A percentile compares a stretch with the other conserved stretches of the same genome.
Evolutionary conservation across 352 stramenopile genomes (phyloP).

Genomic region (Blastocystis sp.): DNA sequence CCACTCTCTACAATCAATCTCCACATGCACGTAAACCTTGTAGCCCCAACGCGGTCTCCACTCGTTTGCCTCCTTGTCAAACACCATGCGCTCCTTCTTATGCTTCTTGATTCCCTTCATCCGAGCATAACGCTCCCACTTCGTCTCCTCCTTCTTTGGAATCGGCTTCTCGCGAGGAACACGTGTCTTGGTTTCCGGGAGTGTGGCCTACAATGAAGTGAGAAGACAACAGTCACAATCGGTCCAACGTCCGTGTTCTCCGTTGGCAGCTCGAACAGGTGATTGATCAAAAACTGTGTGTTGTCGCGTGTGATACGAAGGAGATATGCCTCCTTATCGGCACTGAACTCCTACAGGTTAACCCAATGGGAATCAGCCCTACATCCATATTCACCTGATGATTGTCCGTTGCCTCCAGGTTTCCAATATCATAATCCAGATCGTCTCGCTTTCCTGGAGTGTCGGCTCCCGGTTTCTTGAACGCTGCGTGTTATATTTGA

Average conservation of each 20-base stretch:
- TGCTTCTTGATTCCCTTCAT: constrained; percentile 90
- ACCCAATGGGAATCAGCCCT: constrained; percentile 8
- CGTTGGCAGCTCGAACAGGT: constrained; percentile 77
- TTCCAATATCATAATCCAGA: constrained; percentile 75
- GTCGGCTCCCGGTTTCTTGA: constrained; percentile 43
- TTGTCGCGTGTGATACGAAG: constrained; percentile 77
- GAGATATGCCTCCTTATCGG: constrained; percentile 73
- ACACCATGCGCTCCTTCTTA: constrained; percentile 88
- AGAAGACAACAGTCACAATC: constrained; percentile 62
- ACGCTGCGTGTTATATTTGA: constrained; percentile 7
- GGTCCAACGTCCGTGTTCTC: constrained; percentile 82
- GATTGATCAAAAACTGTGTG: constrained; percentile 80
- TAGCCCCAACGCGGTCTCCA: constrained; percentile 84
- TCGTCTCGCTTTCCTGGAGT: constrained; percentile 64
- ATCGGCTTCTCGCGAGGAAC: constrained; percentile 77
- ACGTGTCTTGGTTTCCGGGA: constrained; percentile 66
- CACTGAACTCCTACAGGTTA: constrained; percentile 37
- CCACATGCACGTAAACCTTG: constrained; percentile 61
- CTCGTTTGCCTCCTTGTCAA: constrained; percentile 81
- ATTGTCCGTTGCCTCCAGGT: constrained; percentile 75
- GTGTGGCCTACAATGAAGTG: constrained; percentile 30
- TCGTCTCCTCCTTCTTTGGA: constrained; percentile 85
- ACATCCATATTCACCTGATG: constrained; percentile 71
- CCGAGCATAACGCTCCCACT: constrained; percentile 95
- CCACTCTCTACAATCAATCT: constrained; percentile 25